Percentiles rank a stretch among this genome's conserved stretches.
Conservation (phyloP, 1,284 basidiomycete genomes). For the Cutaneotrichosporon spelunceum region DNA sequence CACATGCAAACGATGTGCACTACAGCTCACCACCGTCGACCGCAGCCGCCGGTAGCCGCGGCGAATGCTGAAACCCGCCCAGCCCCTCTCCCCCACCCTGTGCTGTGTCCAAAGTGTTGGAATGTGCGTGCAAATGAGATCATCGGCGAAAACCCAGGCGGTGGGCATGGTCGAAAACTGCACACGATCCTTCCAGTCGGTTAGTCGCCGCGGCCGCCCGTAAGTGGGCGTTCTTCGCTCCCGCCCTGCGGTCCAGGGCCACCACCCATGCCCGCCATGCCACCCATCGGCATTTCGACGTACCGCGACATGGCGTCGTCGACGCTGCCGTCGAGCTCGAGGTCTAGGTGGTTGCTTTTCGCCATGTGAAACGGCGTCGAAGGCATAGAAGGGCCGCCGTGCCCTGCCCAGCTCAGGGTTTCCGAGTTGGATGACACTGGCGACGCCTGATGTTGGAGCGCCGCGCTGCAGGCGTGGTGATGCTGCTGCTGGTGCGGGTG, state of each 20-base stretch:
- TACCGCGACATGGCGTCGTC: constrained; percentile 10
- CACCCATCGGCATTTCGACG: constrained; percentile 13
- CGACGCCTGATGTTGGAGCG: neutral
- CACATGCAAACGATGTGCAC: neutral
- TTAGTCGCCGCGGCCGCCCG: neutral
- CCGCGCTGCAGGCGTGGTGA: too few species aligned
- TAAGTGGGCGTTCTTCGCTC: neutral
- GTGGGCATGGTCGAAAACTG: neutral
- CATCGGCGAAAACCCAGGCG: too few species aligned
- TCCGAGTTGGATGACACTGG: neutral
- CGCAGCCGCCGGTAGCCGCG: neutral
- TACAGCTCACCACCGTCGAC: neutral
- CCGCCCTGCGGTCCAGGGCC: neutral
- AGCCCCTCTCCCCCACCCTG: too few species aligned
- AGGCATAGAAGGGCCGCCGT: neutral
- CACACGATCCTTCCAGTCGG: neutral
- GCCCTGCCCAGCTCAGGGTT: neutral
- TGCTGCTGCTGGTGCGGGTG: too few species aligned
- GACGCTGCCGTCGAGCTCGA: neutral
- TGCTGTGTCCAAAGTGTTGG: too few species aligned
- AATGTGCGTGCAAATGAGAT: neutral
- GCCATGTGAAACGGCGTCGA: neutral
- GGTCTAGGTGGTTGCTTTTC: neutral
- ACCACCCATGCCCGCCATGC: constrained; percentile 3
- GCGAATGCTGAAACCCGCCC: neutral